These are phyloP conservation scores for Litsea cubeba DNA, from an alignment of 164 flowering plant species.

Conservation along the genomic window DNA sequence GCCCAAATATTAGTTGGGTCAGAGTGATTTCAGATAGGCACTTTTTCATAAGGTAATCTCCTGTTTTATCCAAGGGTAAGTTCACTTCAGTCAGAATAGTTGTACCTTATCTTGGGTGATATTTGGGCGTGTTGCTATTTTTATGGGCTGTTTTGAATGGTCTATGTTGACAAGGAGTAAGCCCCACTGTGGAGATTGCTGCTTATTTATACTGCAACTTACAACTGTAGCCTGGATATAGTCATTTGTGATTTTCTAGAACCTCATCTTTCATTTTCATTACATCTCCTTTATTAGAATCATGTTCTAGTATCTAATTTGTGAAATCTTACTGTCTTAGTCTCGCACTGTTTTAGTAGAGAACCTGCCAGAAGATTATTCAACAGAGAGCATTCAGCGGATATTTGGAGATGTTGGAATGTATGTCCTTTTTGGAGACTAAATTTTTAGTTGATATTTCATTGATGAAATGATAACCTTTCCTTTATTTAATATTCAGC, in stretches of 20 bases:
- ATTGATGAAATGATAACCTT: background rate
- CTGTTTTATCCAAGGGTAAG: background rate
- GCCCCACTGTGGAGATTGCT: background rate
- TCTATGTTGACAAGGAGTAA: background rate
- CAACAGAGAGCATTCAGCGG: conserved; percentile 50
- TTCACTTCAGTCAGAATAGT: background rate
- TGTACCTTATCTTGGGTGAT: background rate
- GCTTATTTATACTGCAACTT: background rate
- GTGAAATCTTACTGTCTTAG: conserved; percentile 48
- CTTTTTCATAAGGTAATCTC: background rate
- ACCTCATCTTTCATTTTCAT: background rate
- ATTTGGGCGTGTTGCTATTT: background rate
- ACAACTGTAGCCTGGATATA: background rate
- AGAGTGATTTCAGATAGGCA: background rate
- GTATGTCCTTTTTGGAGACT: conserved; percentile 33
- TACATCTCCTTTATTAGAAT: background rate
- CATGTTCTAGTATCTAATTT: conserved; percentile 24
- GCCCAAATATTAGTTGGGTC: background rate
- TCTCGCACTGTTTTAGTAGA: conserved; percentile 76
- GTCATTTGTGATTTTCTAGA: background rate
- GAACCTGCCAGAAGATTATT: conserved; percentile 75
- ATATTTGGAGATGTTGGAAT: conserved; percentile 69
- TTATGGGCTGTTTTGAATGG: background rate
- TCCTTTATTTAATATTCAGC: conserved; percentile 29
- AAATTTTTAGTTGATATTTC: background rate